A percentile compares a stretch with the other conserved stretches of the same genome.
Evolutionary conservation across 1,139 yeast genomes (phyloP).

Genomic region (Geotrichum carabidarum): DNA sequence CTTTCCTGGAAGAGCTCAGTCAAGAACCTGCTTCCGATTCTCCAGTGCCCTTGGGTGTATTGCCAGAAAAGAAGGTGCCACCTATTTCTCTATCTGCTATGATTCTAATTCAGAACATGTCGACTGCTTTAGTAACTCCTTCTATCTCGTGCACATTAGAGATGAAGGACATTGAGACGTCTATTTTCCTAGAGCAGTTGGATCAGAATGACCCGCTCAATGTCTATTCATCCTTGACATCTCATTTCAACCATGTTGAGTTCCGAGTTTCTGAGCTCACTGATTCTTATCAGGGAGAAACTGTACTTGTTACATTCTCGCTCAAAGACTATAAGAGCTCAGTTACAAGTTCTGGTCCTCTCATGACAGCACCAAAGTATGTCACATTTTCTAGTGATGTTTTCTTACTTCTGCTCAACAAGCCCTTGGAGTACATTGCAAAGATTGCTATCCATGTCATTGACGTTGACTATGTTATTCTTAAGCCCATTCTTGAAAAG

Average conservation of each 20-base stretch:
- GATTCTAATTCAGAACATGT: constrained; percentile 17
- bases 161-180: constrained; percentile 18
- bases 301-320: constrained; percentile 7
- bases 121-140: constrained; percentile 17
- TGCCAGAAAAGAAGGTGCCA: constrained; percentile 12
- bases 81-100: constrained; percentile 17
- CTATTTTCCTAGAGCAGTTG: constrained; percentile 21
- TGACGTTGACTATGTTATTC: constrained; percentile 13
- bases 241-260: constrained; percentile 8
- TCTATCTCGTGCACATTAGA: constrained; percentile 17
- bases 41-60: not conserved
- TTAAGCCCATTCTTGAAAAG: constrained; percentile 8
- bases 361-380: constrained; percentile 14
- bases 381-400: constrained; percentile 10
- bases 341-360: constrained; percentile 11
- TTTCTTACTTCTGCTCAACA: constrained; percentile 12
- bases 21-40: not conserved
- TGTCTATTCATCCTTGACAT: constrained; percentile 9
- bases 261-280: constrained; percentile 12
- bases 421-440: constrained; percentile 15
- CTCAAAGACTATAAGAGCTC: constrained; percentile 16
- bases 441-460: constrained; percentile 10
- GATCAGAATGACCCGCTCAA: constrained; percentile 10
- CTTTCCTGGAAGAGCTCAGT: not conserved
- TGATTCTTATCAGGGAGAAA: not conserved